phyloP scores from a whole-genome alignment of 2,329 filamentous ascomycete species.

The Dryadomyces quercus-mongolicae region DNA sequence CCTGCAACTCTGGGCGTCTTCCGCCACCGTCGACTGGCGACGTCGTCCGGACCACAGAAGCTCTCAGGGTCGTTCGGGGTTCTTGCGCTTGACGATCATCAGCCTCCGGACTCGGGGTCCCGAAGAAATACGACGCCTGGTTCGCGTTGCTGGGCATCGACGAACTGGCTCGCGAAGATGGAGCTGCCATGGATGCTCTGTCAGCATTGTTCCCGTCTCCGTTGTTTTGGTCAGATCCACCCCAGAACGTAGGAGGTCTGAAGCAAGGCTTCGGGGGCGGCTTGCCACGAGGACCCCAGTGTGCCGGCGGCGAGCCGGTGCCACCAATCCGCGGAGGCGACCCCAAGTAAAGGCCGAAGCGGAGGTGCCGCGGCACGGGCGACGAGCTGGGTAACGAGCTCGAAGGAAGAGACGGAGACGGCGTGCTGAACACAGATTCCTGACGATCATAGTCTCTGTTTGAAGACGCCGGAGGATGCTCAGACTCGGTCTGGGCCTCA shows the following conservation, averaged over 20 bases:
- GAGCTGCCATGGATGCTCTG: too few relatives aligned
- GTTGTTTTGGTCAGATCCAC: too few relatives aligned
- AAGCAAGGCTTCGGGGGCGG: constrained; percentile 7
- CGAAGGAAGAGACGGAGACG: constrained; percentile 3
- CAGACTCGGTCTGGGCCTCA: too few relatives aligned
- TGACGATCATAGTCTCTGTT: background rate
- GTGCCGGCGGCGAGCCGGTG: constrained; percentile 1
- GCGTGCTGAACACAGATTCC: constrained; percentile 6
- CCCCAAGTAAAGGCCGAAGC: background rate
- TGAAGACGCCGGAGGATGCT: background rate
- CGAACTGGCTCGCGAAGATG: background rate
- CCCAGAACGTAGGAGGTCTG: background rate
- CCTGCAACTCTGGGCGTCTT: too few relatives aligned
- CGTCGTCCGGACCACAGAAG: too few relatives aligned
- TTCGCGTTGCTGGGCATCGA: background rate
- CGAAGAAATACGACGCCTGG: background rate
- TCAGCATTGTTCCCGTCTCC: too few relatives aligned
- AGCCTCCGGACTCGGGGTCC: background rate
- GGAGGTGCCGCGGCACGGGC: background rate
- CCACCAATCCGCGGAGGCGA: constrained; percentile 5
- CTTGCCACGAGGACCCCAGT: constrained; percentile 8
- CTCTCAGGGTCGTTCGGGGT: too few relatives aligned
- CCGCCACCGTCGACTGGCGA: too few relatives aligned
- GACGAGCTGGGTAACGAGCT: background rate
- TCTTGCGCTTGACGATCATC: too few relatives aligned